Base-by-base conservation (phyloP, 148 eudicot genomes). In the Amaranthus palmeri region DNA sequence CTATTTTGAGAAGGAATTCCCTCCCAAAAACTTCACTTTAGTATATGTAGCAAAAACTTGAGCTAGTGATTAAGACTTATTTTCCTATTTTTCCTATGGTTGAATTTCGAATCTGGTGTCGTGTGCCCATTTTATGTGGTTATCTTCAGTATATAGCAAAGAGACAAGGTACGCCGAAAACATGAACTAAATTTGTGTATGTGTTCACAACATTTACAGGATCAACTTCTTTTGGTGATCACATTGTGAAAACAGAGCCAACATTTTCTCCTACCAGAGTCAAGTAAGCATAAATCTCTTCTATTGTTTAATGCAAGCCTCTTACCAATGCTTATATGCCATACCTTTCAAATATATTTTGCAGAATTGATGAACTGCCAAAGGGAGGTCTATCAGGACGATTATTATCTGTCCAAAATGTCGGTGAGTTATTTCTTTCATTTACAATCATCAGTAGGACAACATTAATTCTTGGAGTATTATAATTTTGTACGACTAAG, bases 181-280 rank as follows among this genome's bases (percentile, higher is more conserved):
- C 18, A 10, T 68, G 36, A 15, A 49, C 54, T 60, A 50, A 12
- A 41, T 41, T 61, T 41, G 42, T 7, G 6, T 67, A 14, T 15
- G 15, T 68, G 76, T 59, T 61, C 64, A 15, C 73, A 68, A 67
- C 52, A 74, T 41, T 63, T 64, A 49, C 82, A 81, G 85, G 86
- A 62, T 64, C 78, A 63, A 55, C 82, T 72, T 67, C 72, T 48
- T 76, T 76, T 71, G 85, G 84, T 57, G 92, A 85, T 55, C 83
- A 81, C 71, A 65, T 68, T 36, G 77, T 84, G 58, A 85, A 88
- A 75, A 80, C 72, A 48, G 89, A 85, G 80, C 79, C 89, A 54
- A 74, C 80, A 60, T 88, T 85, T 81, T 80, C 89, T 49, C 86
- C 92, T 45, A 72, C 88, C 53, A 82, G 83, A 77, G 76, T 86